phyloP scores from a whole-genome alignment of 768 basidiomycete species.

The Termitomyces sp. region DNA sequence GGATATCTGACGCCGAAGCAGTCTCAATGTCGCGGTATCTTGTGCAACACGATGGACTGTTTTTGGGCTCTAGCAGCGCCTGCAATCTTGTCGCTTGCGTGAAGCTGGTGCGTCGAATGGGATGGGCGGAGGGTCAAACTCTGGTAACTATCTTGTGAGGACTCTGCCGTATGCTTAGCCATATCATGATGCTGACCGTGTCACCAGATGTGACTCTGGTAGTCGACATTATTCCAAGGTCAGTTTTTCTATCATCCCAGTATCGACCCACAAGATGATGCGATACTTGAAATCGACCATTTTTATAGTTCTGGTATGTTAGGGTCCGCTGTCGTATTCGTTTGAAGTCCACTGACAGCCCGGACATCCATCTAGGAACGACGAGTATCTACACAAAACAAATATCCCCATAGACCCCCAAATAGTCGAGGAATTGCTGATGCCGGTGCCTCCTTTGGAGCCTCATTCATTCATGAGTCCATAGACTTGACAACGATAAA shows the following conservation, averaged over 20 bases:
- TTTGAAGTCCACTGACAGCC: not conserved
- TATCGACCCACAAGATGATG: conserved; percentile 7
- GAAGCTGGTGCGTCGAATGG: conserved; percentile 65
- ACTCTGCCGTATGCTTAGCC: not conserved
- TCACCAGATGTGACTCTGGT: conserved; percentile 79
- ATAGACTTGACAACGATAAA: not conserved
- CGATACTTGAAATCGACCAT: not conserved
- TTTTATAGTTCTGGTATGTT: conserved; percentile 37
- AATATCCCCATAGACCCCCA: conserved; percentile 35
- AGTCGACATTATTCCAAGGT: conserved; percentile 92
- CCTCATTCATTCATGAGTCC: not conserved
- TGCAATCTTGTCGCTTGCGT: conserved; percentile 94
- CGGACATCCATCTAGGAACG: conserved; percentile 33
- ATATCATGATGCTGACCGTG: conserved; percentile 1
- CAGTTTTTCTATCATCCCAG: conserved; percentile 1
- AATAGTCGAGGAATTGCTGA: conserved; percentile 37
- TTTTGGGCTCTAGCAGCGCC: conserved; percentile 93
- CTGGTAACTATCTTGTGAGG: conserved; percentile 84
- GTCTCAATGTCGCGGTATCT: conserved; percentile 95
- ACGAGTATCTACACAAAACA: conserved; percentile 43
- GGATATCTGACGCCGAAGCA: conserved; percentile 89
- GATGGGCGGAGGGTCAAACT: conserved; percentile 61
- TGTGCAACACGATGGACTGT: conserved; percentile 86
- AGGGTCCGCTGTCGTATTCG: not conserved
- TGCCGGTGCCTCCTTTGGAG: conserved; percentile 16